These are phyloP conservation scores for Delonix regia DNA, from an alignment of 306 rosid genomes.

Conservation along the genomic window DNA sequence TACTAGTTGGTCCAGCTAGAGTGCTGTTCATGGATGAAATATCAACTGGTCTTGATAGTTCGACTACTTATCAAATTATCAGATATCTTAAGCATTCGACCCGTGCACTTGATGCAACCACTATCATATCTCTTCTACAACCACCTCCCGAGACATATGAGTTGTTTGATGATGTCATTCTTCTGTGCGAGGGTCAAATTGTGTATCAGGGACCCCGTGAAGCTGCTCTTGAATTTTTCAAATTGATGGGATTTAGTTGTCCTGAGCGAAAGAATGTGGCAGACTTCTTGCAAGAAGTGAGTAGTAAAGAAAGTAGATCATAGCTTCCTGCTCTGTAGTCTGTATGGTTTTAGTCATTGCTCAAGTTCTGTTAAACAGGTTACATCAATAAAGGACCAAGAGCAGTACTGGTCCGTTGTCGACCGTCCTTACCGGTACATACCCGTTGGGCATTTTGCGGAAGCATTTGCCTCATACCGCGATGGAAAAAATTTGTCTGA, in stretches of 20 bases:
- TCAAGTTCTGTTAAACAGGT: conserved; percentile 60
- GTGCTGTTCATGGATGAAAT: conserved; percentile 98
- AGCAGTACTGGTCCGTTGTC: conserved; percentile 88
- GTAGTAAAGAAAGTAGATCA: conserved; percentile 37
- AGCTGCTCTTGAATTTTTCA: conserved; percentile 76
- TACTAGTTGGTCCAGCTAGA: conserved; percentile 96
- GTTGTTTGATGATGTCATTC: conserved; percentile 92
- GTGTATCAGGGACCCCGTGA: conserved; percentile 91
- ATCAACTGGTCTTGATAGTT: conserved; percentile 96
- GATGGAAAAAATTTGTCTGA: conserved; percentile 72
- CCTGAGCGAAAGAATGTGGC: conserved; percentile 95
- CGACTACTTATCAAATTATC: conserved; percentile 91
- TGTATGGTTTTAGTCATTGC: conserved; percentile 34
- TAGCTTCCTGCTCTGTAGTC: conserved; percentile 20
- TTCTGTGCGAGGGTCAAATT: conserved; percentile 93
- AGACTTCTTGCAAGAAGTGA: conserved; percentile 96
- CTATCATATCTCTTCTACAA: conserved; percentile 93
- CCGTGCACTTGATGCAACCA: conserved; percentile 82
- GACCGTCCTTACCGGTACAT: conserved; percentile 79
- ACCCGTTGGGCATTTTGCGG: conserved; percentile 80
- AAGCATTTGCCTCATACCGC: conserved; percentile 70
- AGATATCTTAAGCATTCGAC: conserved; percentile 92
- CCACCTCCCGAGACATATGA: conserved; percentile 99
- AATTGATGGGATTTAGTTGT: conserved; percentile 85
- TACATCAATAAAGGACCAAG: conserved; percentile 94